Evolutionary conservation across 169 alveolate genomes (phyloP), one percentile per base, ranked within the genome.

Genomic region (Plasmodium coatneyi): DNA sequence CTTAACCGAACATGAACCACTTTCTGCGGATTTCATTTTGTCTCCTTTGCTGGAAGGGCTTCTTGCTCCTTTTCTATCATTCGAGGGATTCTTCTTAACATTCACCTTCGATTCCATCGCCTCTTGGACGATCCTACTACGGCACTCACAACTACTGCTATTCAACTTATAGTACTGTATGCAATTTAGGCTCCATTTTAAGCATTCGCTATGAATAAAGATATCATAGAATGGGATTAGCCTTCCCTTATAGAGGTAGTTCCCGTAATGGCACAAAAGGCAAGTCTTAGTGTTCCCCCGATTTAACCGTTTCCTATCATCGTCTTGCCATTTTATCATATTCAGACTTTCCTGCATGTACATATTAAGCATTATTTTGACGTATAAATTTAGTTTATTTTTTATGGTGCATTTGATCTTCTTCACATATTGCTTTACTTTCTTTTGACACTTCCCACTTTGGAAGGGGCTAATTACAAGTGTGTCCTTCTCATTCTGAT

Each of bases 181-280:
- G 66, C 95, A 92, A 56, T 92, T 93, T 84, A 95, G 66, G n/a
- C 96, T 93, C 97, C 97, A 95, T 34, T 93, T 95, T 54, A 95
- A 52, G 66, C 97, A 95, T 56, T 95, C 97, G 60, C 95, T 92
- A 56, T 95, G 97, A 28, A 95, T 74, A 86, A 71, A 93, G 9
- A 95, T 93, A 80, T 95, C 95, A 54, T 96, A 92, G 93, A 95
- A 95, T n/a, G 97, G 97, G 4, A 95, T 49, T 82, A 95, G 41
- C 30, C 91, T 82, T 71, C 97, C 97, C 39, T 96, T 82, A 72
- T 91, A 82, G 71, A 93, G 14, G 49, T 87, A 87, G 71, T 87
- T 66, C 16, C 90, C 89, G 49, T 72, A 87, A 66, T 79, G 71
- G 32, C 93, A 87, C 12, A 87, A 60, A 34, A 87, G 49, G 46